Conservation (phyloP, 2,329 filamentous ascomycete genomes). For the Phialophora expanda region DNA sequence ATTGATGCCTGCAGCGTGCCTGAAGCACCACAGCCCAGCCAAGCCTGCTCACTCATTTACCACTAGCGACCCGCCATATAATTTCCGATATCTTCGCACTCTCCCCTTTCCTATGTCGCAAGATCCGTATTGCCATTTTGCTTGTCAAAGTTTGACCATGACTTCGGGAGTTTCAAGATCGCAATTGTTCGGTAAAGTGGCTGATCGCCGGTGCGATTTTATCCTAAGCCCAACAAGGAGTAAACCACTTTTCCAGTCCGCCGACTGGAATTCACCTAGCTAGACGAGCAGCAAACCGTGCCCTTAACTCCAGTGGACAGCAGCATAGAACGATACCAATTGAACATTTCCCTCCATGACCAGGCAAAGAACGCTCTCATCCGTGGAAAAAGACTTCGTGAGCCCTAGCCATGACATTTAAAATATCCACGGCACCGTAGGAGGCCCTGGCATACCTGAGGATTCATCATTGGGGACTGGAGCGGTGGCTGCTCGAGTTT, state of each 20-base stretch:
- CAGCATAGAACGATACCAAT: background rate
- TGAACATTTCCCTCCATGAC: background rate
- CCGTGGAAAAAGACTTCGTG: background rate
- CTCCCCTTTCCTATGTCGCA: background rate
- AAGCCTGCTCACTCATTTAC: background rate
- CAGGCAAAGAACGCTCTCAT: background rate
- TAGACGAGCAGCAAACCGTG: background rate
- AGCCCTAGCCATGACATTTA: background rate
- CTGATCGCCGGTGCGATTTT: background rate
- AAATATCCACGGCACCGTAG: background rate
- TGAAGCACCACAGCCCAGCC: constrained; percentile 6
- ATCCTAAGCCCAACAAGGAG: background rate
- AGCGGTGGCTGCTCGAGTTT: background rate
- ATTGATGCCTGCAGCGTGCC: background rate
- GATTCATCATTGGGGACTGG: background rate
- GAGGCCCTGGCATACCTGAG: background rate
- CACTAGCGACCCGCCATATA: constrained; percentile 8
- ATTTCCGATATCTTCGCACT: constrained; percentile 25
- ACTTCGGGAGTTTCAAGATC: background rate
- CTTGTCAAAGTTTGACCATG: constrained; percentile 7
- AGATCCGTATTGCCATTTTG: constrained; percentile 3
- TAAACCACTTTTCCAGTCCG: background rate
- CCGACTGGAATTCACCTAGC: background rate
- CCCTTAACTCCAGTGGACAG: background rate
- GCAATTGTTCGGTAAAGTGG: background rate